Conservation (phyloP, 2,329 filamentous ascomycete genomes). For the Didymella arachidicola region DNA sequence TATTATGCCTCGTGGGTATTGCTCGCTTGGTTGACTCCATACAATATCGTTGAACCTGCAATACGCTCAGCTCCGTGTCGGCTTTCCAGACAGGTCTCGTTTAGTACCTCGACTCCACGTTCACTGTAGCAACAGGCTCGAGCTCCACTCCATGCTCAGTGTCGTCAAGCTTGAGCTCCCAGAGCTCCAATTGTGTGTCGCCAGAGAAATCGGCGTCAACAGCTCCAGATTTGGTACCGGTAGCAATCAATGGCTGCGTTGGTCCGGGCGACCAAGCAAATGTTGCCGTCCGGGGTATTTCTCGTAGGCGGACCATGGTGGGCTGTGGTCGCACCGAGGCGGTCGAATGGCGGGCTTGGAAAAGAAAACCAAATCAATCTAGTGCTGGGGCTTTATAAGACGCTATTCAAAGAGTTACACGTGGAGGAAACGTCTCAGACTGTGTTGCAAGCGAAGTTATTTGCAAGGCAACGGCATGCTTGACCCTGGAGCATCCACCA, state of each 20-base stretch:
- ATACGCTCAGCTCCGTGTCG: constrained; percentile 31
- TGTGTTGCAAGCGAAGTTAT: constrained; percentile 23
- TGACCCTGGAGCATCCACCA: constrained; percentile 44
- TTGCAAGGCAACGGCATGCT: constrained; percentile 37
- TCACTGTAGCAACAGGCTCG: constrained; percentile 82
- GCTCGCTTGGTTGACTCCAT: constrained; percentile 83
- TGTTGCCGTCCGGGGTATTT: constrained; percentile 94
- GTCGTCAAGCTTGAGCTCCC: constrained; percentile 88
- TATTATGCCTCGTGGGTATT: constrained; percentile 85
- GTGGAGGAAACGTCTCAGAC: constrained; percentile 33
- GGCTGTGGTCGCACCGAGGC: constrained; percentile 43
- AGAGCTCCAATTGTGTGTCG: constrained; percentile 94
- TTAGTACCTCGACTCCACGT: constrained; percentile 83
- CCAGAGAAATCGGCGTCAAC: constrained; percentile 98
- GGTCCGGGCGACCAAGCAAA: constrained; percentile 95
- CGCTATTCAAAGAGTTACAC: constrained; percentile 23
- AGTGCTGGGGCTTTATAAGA: constrained; percentile 20
- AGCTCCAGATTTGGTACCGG: constrained; percentile 91
- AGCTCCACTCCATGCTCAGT: constrained; percentile 80
- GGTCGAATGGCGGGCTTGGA: constrained; percentile 29
- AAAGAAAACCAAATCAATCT: constrained; percentile 32
- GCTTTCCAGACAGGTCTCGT: background rate
- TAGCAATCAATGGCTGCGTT: constrained; percentile 82
- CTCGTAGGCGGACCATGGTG: constrained; percentile 92
- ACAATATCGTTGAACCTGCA: constrained; percentile 93